Percentiles rank a stretch among this genome's conserved stretches.
These are phyloP conservation scores for Ilyonectria mors-panacis DNA, from an alignment of 2,329 filamentous ascomycete genomes.

Conservation along the genomic window DNA sequence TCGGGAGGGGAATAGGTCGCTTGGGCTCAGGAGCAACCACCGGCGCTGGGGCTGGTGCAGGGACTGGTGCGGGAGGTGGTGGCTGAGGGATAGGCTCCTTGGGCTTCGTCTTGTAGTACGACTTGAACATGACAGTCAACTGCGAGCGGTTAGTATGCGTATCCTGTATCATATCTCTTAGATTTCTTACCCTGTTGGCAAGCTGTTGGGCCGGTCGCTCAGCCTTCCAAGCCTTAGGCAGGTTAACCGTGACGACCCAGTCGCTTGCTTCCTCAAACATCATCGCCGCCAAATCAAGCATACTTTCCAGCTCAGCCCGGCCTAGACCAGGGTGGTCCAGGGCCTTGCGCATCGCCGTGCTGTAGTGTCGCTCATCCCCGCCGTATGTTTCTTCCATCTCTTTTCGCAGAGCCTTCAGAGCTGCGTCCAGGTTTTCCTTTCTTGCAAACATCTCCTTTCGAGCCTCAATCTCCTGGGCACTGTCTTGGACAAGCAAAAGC, in stretches of 20 bases:
- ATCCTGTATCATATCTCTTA: background rate
- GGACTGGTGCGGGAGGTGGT: constrained; percentile 33
- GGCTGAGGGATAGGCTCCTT: constrained; percentile 47
- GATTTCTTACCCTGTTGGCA: constrained; percentile 53
- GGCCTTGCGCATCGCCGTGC: constrained; percentile 60
- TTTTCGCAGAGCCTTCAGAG: constrained; percentile 61
- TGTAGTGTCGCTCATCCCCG: constrained; percentile 56
- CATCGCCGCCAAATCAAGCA: constrained; percentile 62
- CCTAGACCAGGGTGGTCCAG: constrained; percentile 58
- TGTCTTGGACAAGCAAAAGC: constrained; percentile 60
- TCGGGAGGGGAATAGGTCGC: constrained; percentile 47
- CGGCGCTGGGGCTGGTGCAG: constrained; percentile 29
- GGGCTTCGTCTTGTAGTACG: constrained; percentile 56
- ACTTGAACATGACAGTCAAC: constrained; percentile 57
- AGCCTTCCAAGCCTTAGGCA: constrained; percentile 60
- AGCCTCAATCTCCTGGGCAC: constrained; percentile 68
- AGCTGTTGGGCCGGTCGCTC: constrained; percentile 54
- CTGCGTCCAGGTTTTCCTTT: constrained; percentile 73
- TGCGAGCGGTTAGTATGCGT: constrained; percentile 43
- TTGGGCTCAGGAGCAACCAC: constrained; percentile 45
- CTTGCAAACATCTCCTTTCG: constrained; percentile 74
- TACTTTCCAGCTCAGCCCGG: constrained; percentile 58
- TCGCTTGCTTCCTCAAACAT: constrained; percentile 63
- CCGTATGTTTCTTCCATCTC: constrained; percentile 62
- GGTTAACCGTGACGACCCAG: constrained; percentile 59